Base-by-base conservation (phyloP, 768 basidiomycete genomes). In the Suillus fuscotomentosus region DNA sequence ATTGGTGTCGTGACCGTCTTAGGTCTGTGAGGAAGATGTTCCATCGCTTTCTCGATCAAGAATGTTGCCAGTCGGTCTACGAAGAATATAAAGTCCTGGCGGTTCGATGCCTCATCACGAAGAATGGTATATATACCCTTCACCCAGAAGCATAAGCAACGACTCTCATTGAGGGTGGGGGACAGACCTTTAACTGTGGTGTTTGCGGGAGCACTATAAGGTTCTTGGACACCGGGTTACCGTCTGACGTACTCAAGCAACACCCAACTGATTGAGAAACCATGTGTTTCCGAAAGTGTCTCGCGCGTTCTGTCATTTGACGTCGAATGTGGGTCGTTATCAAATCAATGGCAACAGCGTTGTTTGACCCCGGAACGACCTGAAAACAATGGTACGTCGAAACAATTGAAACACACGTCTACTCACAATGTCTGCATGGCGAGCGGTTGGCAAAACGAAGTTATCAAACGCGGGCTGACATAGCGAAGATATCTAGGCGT, bases 281-380 rank as follows among this genome's bases (percentile, higher is more conserved):
- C 73, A 97, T 86, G 71, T 88, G 85, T 66, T 85, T 84, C 17
- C 95, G 81, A 72, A 98, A 89, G 47, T 84, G 82, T 27, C 86
- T 84, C 4, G 88, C 83, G 4, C 96, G 88, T 61, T 94, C 90
- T 60, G 88, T 86, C 54, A 99, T 83, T 73, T 97, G 89, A 45
- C 89, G 86, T 34, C 88, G 86, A 63, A 99, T 87, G 72, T 99
- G 97, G 2, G 93, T 94, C 17, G 90, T 88, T 61, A 99, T 94
- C 45, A 99, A 82, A 65, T 97, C 96, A 62, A 97, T 95, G 4
- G 97, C 95, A 11, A 97, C 90, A 24, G 85, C 75, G 71, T 99
- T 99, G 67, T 94, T 88, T 3, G 86, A 86, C 3, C 97, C 97
- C 2, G 96, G 96, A n/a, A 99, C 96, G 68, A 98, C 96, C 95